Percentiles rank a stretch among this genome's conserved stretches.
Evolutionary conservation across 306 rosid genomes (phyloP).

Genomic region (Lotus japonicus): DNA sequence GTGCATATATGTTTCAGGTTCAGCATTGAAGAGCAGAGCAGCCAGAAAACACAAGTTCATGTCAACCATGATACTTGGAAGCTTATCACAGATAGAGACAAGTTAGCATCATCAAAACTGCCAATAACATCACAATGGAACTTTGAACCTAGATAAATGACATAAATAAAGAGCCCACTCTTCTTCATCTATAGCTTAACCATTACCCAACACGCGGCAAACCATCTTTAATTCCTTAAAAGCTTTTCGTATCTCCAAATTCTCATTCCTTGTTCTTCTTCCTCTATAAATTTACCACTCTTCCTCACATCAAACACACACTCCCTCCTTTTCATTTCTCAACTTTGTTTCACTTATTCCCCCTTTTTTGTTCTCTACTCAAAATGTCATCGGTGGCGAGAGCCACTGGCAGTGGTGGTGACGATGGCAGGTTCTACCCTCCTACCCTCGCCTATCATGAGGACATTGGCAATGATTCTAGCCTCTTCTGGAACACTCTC

Average conservation of each 20-base stretch:
- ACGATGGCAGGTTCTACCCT: constrained; percentile 53
- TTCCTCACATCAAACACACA: too few species aligned
- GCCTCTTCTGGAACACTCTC: constrained; percentile 81
- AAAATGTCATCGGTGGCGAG: constrained; percentile 25
- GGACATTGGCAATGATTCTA: constrained; percentile 37
- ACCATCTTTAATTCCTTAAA: constrained; percentile 35
- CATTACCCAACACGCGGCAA: constrained; percentile 79
- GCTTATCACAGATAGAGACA: neutral
- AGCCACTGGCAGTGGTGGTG: constrained; percentile 6
- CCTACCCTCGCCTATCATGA: constrained; percentile 64
- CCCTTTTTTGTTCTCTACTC: too few species aligned
- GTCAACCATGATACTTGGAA: constrained; percentile 67
- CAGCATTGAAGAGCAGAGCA: constrained; percentile 15
- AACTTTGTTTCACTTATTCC: neutral
- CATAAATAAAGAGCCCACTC: too few species aligned
- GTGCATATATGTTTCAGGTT: too few species aligned
- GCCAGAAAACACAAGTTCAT: constrained; percentile 45
- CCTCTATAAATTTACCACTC: too few species aligned
- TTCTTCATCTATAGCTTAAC: too few species aligned
- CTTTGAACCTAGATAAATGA: too few species aligned
- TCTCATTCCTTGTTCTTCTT: too few species aligned
- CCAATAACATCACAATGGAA: neutral
- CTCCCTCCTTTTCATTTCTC: neutral
- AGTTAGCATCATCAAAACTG: constrained; percentile 29
- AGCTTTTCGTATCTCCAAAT: constrained; percentile 31